Evolutionary conservation across 495 filamentous ascomycete species (phyloP).

Genomic region (Darksidea phi): DNA sequence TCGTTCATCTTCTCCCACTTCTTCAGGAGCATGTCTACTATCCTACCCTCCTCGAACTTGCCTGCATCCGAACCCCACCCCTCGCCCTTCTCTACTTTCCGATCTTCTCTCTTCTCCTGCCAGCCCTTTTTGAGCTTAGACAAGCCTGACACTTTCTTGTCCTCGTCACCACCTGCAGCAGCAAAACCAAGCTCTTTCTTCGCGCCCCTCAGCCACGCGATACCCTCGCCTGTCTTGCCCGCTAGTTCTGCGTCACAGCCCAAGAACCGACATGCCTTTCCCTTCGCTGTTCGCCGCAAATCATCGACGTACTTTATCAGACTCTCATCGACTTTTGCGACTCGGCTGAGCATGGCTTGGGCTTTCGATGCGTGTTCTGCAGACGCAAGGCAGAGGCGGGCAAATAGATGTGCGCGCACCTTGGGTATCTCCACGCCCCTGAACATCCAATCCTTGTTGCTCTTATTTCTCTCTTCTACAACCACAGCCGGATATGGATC

Average conservation of each 20-base stretch:
- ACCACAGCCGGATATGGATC: conserved; percentile 84
- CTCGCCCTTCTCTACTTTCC: conserved; percentile 64
- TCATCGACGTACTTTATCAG: conserved; percentile 71
- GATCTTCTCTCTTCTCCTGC: conserved; percentile 67
- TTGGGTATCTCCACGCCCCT: conserved; percentile 80
- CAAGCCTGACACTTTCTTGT: conserved; percentile 53
- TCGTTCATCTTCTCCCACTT: conserved; percentile 95
- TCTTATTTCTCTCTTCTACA: conserved; percentile 70
- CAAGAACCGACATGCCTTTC: conserved; percentile 84
- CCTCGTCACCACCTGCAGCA: conserved; percentile 36
- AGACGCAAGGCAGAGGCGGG: conserved; percentile 78
- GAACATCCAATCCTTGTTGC: conserved; percentile 91
- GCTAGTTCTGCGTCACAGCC: conserved; percentile 82
- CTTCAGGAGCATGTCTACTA: conserved; percentile 78
- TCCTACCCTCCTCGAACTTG: conserved; percentile 75
- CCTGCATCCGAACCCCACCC: conserved; percentile 82
- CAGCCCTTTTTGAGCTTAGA: conserved; percentile 70
- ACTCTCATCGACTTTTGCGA: conserved; percentile 58
- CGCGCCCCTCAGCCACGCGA: conserved; percentile 78
- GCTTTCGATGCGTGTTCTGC: conserved; percentile 66
- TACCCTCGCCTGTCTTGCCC: conserved; percentile 74
- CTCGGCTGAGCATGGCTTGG: conserved; percentile 52
- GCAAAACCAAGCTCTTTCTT: conserved; percentile 66
- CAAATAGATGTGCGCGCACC: conserved; percentile 83
- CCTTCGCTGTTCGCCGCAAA: conserved; percentile 68